Evolutionary conservation across 306 rosid genomes (phyloP).

Genomic region (Vachellia collinsii): DNA sequence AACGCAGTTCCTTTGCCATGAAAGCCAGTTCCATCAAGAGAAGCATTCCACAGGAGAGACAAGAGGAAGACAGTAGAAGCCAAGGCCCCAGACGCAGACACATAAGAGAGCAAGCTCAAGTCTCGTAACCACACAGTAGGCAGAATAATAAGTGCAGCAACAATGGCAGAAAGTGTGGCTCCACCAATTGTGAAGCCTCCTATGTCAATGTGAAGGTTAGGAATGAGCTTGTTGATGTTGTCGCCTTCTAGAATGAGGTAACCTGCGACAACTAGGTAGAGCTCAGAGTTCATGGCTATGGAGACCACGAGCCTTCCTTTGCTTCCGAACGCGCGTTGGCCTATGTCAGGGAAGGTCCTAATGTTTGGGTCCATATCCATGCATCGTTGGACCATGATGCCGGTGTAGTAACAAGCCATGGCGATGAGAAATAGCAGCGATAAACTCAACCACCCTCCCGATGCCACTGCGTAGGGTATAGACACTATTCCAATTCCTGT

Average conservation of each 20-base stretch:
- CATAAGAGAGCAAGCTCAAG: constrained; percentile 71
- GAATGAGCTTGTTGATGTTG: constrained; percentile 64
- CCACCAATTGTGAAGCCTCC: constrained; percentile 57
- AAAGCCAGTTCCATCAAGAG: constrained; percentile 80
- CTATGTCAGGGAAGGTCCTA: constrained; percentile 73
- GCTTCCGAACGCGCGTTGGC: constrained; percentile 74
- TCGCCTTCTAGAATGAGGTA: constrained; percentile 82
- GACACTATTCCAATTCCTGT: constrained; percentile 88
- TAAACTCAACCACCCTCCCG: constrained; percentile 89
- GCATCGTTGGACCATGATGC: constrained; percentile 70
- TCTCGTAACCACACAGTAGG: constrained; percentile 79
- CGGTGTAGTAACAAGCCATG: constrained; percentile 61
- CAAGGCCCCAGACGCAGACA: constrained; percentile 80
- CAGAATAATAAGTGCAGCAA: constrained; percentile 62
- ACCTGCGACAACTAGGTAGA: constrained; percentile 74
- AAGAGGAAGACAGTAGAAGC: constrained; percentile 67
- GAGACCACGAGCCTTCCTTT: constrained; percentile 64
- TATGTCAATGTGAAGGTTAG: constrained; percentile 43
- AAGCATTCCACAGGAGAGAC: constrained; percentile 67
- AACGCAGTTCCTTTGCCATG: constrained; percentile 54
- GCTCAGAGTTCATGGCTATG: constrained; percentile 65
- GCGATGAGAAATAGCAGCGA: constrained; percentile 60
- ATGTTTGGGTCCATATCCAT: constrained; percentile 73
- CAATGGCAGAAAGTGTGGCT: constrained; percentile 47
- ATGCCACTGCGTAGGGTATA: constrained; percentile 75